Base-by-base conservation (phyloP, 208 protist genomes). In the Trypanosoma scelopori region DNA sequence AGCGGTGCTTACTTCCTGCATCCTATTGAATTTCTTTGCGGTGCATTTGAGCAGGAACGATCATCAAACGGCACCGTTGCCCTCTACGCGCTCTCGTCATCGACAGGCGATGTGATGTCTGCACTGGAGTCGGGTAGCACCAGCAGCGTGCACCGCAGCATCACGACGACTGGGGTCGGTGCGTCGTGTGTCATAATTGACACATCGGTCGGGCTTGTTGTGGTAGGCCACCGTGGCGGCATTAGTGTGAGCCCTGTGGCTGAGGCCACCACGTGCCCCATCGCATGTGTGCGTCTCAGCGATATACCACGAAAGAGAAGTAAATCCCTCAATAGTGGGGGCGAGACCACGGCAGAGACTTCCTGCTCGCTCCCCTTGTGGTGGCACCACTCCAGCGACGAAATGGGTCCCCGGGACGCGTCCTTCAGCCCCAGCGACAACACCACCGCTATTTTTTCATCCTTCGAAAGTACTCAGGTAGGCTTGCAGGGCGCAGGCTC, bases 161-260 rank as follows among this genome's bases (percentile, higher is more conserved):
- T 74, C n/a, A 6, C 63, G 25, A 74, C 69, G 30, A 49, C 18
- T n/a, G 51, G 39, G 25, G 69, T 74, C 23, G 69, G 69, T 3
- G 69, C 63, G 1, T 67, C 69, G 7, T 62, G 25, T 51, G 74
- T 80, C 12, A 49, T 76, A 13, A 59, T 87, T 25, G 28, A 80
- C 1, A 23, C 63, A 27, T n/a, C 76, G 13, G 57, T 80, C 4
- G 75, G 77, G 1, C 11, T 87, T n/a, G 69, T 91, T 46, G 71
- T 84, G n/a, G 58, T 85, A 28, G 84, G 84, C 13, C 76, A 81
- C n/a, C 47, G 71, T 23, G 81, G 79, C 11, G 53, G 61, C 25
- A 69, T 87, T 23, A 76, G 70, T 52, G 55, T 71, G 15, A 80
- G 81, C 9, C 79, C 81, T 1, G 53, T 83, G 20, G 63, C 64